Conservation (phyloP, 352 stramenopile genomes). For the Bremia lactucae region DNA sequence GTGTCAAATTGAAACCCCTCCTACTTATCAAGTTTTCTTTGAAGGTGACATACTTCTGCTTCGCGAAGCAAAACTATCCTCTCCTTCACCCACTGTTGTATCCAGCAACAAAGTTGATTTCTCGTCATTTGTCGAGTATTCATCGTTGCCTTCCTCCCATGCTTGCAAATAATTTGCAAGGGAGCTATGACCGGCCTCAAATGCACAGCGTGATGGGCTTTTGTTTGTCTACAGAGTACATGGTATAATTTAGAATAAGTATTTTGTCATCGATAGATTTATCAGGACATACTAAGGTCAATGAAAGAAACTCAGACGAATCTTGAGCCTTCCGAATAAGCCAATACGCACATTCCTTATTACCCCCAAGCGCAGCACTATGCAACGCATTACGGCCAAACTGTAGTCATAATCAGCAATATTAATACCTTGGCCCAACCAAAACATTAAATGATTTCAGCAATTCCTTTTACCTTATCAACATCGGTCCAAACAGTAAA, state of each 20-base stretch:
- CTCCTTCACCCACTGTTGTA: conserved; percentile 25
- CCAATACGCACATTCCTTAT: conserved; percentile 79
- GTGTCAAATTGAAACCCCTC: background rate
- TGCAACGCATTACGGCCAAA: conserved; percentile 81
- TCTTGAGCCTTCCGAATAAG: conserved; percentile 63
- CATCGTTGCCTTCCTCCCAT: conserved; percentile 84
- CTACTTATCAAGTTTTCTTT: background rate
- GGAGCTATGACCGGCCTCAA: conserved; percentile 73
- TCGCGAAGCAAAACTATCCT: conserved; percentile 29
- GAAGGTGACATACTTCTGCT: conserved; percentile 33
- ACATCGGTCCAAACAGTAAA: conserved; percentile 68
- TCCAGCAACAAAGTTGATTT: conserved; percentile 21
- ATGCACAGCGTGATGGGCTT: conserved; percentile 76
- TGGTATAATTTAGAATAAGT: no score
- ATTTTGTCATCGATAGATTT: conserved; percentile 2
- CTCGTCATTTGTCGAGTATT: conserved; percentile 72
- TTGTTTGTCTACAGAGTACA: conserved; percentile 61
- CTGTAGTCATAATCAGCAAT: conserved; percentile 16
- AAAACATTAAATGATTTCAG: no score
- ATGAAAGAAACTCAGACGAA: conserved; percentile 54
- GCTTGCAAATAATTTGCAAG: conserved; percentile 67
- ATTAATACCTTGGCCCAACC: background rate
- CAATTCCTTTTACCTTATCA: conserved; percentile 51
- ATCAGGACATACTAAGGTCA: conserved; percentile 44
- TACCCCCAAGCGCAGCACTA: conserved; percentile 62